Percentiles rank a stretch among this genome's conserved stretches.
These are phyloP conservation scores for Neurospora sp. DNA, from an alignment of 495 filamentous ascomycete genomes.

Conservation along the genomic window DNA sequence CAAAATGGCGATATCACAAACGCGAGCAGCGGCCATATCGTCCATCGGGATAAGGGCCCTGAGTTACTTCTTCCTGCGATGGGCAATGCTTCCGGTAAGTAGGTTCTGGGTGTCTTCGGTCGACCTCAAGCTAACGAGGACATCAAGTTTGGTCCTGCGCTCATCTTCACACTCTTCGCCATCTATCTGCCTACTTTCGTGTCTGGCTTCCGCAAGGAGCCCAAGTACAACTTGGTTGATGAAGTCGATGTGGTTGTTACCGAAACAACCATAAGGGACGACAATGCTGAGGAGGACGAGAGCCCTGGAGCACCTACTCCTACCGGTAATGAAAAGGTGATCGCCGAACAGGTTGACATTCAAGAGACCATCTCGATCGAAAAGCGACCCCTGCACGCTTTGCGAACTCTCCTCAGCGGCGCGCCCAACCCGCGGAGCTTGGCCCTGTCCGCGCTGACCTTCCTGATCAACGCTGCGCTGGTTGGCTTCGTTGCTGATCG, in stretches of 20 bases:
- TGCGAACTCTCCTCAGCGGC: conserved; percentile 64
- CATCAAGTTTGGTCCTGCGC: conserved; percentile 45
- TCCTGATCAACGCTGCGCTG: conserved; percentile 58
- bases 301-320: not conserved
- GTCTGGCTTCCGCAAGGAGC: conserved; percentile 43
- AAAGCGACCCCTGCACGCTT: conserved; percentile 27
- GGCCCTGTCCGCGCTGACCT: conserved; percentile 48
- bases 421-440: conserved; percentile 56
- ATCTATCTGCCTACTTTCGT: conserved; percentile 65
- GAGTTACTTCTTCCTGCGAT: conserved; percentile 74
- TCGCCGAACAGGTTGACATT: conserved; percentile 39
- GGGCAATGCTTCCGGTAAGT: conserved; percentile 50
- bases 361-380: conserved; percentile 39
- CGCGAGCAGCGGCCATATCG: conserved; percentile 22
- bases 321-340: conserved; percentile 9
- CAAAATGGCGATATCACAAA: conserved; percentile 18
- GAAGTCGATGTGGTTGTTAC: conserved; percentile 50
- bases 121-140: conserved; percentile 7
- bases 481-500: conserved; percentile 62
- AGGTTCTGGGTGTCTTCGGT: not conserved
- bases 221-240: conserved; percentile 51
- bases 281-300: conserved; percentile 19
- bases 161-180: conserved; percentile 59
- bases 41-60: conserved; percentile 51
- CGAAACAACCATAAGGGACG: conserved; percentile 32